Percentiles rank a stretch among this genome's conserved stretches.
phyloP scores from a whole-genome alignment of 2,329 filamentous ascomycete genomes.

The Raffaelea arxii region DNA sequence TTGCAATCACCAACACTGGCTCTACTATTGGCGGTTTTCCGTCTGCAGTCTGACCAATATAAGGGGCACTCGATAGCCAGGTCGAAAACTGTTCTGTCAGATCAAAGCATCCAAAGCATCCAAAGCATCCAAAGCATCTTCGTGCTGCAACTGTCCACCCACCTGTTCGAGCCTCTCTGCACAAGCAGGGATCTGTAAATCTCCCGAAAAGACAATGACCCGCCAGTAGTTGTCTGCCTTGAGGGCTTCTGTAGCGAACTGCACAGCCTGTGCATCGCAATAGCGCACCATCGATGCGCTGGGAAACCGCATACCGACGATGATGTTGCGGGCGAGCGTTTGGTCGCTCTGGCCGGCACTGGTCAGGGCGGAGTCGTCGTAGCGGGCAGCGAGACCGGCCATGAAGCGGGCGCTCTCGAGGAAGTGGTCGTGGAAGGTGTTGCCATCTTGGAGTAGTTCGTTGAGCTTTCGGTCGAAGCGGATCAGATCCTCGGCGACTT shows the following conservation, averaged over 20 bases:
- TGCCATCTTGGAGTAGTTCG: constrained; percentile 36
- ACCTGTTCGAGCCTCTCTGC: background rate
- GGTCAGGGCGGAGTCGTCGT: constrained; percentile 40
- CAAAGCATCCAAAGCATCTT: too few relatives aligned
- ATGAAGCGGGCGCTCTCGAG: constrained; percentile 48
- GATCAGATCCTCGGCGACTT: constrained; percentile 47
- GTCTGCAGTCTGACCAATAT: background rate
- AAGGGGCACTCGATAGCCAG: background rate
- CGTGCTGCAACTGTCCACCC: too few relatives aligned
- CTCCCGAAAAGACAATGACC: constrained; percentile 45
- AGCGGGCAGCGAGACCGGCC: constrained; percentile 47
- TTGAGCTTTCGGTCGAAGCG: constrained; percentile 48
- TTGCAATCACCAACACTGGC: background rate
- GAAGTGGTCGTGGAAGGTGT: constrained; percentile 47
- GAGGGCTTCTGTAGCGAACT: constrained; percentile 39
- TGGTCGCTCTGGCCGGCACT: constrained; percentile 8
- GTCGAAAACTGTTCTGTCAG: background rate
- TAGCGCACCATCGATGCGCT: constrained; percentile 50
- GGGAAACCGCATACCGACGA: constrained; percentile 45
- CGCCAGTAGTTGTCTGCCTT: constrained; percentile 33
- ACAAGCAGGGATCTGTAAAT: constrained; percentile 20
- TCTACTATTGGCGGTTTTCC: background rate
- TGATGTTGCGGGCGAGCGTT: constrained; percentile 9
- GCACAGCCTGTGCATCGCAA: constrained; percentile 48
- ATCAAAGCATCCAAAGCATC: background rate